Evolutionary conservation across 352 stramenopile species (phyloP).

Genomic region (Pythium insidiosum): DNA sequence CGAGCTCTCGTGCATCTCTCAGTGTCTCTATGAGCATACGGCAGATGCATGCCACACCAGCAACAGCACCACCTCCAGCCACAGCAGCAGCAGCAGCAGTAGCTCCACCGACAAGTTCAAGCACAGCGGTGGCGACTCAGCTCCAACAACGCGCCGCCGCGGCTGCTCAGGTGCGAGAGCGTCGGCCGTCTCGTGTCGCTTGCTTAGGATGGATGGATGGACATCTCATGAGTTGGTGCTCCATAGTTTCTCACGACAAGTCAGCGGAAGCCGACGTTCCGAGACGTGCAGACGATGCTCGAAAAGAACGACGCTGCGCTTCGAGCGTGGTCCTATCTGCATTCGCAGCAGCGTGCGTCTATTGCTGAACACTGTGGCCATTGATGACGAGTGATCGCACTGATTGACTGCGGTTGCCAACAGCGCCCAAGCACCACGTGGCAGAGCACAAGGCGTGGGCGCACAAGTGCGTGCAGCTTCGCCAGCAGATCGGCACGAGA

Average conservation of each 20-base stretch:
- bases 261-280: slow-evolving; percentile 43
- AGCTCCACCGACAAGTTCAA: background rate
- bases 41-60: background rate
- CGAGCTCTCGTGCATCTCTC: too few relatives aligned
- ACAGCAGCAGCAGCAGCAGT: background rate
- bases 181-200: too few relatives aligned
- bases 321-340: slow-evolving; percentile 59
- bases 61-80: background rate
- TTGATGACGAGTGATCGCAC: background rate
- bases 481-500: slow-evolving; percentile 63
- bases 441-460: slow-evolving; percentile 73
- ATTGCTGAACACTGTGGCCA: background rate
- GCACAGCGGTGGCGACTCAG: background rate
- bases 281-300: slow-evolving; percentile 76
- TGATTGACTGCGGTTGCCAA: background rate
- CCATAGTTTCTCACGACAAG: slow-evolving; percentile 7
- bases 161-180: slow-evolving; percentile 44
- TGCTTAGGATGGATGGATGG: background rate
- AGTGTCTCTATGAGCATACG: too few relatives aligned
- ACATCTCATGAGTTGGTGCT: background rate
- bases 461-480: slow-evolving; percentile 43
- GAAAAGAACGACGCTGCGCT: slow-evolving; percentile 82
- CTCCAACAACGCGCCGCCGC: slow-evolving; percentile 58
- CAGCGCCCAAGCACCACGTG: slow-evolving; percentile 38
- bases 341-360: slow-evolving; percentile 65